These are phyloP conservation scores for Heliamphora ciliata DNA, from an alignment of 179 eudicot genomes.

Conservation along the genomic window DNA sequence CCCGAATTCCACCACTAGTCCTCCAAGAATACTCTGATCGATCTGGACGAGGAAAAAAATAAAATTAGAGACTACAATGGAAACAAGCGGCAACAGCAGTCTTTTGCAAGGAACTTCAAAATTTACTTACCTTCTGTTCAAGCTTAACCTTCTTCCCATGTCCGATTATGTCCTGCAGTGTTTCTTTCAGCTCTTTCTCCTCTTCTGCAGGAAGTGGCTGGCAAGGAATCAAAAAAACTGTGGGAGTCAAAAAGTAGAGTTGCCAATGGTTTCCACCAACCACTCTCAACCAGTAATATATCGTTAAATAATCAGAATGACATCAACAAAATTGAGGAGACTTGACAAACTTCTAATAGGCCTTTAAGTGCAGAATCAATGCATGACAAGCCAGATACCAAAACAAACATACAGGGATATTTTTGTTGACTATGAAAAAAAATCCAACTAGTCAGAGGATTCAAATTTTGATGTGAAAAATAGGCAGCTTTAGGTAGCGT, in stretches of 20 bases:
- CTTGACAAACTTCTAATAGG: not conserved
- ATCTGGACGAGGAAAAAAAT: slow-evolving; percentile 33
- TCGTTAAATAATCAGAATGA: not conserved
- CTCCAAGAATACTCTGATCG: slow-evolving; percentile 86
- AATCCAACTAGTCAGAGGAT: not conserved
- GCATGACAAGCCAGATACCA: not conserved
- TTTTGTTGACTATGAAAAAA: not conserved
- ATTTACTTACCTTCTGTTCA: slow-evolving; percentile 62
- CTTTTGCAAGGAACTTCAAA: too few relatives aligned
- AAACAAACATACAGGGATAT: not conserved
- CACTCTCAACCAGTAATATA: not conserved
- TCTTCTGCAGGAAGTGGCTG: slow-evolving; percentile 81
- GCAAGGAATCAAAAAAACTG: not conserved
- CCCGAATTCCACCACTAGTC: slow-evolving; percentile 73
- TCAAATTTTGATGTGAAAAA: not conserved
- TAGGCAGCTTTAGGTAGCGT: not conserved
- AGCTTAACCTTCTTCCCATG: slow-evolving; percentile 60
- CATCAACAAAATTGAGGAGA: not conserved
- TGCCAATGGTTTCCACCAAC: not conserved
- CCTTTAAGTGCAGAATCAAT: not conserved
- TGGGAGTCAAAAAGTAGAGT: not conserved
- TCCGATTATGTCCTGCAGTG: slow-evolving; percentile 72
- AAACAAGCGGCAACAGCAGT: too few relatives aligned
- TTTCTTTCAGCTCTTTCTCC: slow-evolving; percentile 88
- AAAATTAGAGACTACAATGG: slow-evolving; percentile 10